Evolutionary conservation across 192 early-diverging fungal species (phyloP).

Genomic region (Linnemannia elongata): DNA sequence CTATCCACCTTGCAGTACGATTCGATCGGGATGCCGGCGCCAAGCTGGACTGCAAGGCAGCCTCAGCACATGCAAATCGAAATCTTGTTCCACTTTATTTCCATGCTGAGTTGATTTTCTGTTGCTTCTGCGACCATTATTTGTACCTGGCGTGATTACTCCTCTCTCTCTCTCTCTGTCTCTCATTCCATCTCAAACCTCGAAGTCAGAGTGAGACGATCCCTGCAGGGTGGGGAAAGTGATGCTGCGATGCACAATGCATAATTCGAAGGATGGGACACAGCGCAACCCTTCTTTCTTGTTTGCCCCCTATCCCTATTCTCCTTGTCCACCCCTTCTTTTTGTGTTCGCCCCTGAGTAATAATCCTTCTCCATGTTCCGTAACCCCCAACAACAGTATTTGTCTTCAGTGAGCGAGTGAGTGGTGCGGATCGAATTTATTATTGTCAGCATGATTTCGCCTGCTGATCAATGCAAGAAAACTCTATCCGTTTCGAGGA

Average conservation of each 20-base stretch:
- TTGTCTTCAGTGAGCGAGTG: too few species aligned
- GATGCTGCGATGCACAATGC: neutral
- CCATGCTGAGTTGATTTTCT: neutral
- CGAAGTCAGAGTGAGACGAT: neutral
- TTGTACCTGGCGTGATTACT: neutral
- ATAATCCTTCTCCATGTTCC: neutral
- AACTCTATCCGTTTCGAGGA: too few species aligned
- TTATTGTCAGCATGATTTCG: too few species aligned
- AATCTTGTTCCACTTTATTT: neutral
- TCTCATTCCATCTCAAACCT: neutral
- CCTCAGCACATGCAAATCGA: neutral
- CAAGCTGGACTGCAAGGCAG: neutral
- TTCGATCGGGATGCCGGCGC: neutral
- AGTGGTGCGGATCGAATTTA: neutral
- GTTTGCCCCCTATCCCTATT: neutral
- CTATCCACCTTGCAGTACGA: neutral
- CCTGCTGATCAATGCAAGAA: too few species aligned
- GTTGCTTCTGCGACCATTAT: neutral
- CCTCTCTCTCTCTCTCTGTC: neutral
- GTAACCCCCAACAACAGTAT: neutral
- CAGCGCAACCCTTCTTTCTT: too few species aligned
- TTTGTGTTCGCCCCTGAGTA: neutral
- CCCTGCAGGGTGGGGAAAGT: neutral
- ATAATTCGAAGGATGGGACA: neutral
- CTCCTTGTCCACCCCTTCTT: neutral